Percentiles rank a stretch among this genome's conserved stretches.
phyloP scores from a whole-genome alignment of 129 eudicot species.

The Tagetes patula region DNA sequence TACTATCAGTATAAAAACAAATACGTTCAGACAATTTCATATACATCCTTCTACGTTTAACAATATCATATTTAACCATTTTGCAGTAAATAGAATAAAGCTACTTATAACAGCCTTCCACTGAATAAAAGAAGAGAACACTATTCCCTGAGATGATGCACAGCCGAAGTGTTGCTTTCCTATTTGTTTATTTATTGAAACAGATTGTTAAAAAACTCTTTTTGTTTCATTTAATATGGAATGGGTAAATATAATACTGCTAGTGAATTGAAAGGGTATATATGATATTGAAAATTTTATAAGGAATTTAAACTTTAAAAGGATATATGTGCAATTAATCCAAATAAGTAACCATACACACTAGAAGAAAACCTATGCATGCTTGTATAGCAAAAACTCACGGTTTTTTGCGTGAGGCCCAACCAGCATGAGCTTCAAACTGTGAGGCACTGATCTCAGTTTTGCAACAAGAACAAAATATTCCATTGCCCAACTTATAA shows the following conservation, averaged over 20 bases:
- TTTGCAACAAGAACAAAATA: constrained; percentile 73
- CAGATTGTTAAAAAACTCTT: background rate
- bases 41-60: background rate
- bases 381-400: constrained; percentile 38
- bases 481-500: constrained; percentile 69
- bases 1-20: background rate
- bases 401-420: constrained; percentile 90
- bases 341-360: background rate
- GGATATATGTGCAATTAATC: background rate
- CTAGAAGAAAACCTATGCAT: background rate
- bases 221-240: background rate
- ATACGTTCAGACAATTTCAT: background rate
- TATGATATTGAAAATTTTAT: background rate
- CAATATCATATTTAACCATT: background rate
- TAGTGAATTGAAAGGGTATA: background rate
- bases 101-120: background rate
- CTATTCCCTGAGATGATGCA: background rate
- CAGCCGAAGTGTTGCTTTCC: background rate
- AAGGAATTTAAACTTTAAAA: background rate
- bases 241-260: background rate
- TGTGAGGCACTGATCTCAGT: constrained; percentile 83
- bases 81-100: too few species aligned
- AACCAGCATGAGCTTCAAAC: constrained; percentile 98
- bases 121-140: background rate
- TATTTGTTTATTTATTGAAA: background rate